Evolutionary conservation across 2,329 filamentous ascomycete species (phyloP).

Genomic region (Achaetomium macrosporum): DNA sequence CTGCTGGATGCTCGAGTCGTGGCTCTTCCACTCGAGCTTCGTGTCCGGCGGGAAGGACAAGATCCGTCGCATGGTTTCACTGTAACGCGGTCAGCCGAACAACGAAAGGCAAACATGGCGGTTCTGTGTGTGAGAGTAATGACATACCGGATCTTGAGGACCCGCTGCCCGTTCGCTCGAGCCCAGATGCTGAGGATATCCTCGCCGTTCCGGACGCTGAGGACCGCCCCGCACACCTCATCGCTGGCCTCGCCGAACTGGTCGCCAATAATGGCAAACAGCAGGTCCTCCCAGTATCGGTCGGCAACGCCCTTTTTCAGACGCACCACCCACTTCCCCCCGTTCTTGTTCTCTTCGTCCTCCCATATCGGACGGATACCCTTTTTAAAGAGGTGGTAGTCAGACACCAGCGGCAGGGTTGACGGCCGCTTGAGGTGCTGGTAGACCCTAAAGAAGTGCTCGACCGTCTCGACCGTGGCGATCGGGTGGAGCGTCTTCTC

Average conservation of each 20-base stretch:
- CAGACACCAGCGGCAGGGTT: slow-evolving; percentile 79
- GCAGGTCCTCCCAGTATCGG: slow-evolving; percentile 91
- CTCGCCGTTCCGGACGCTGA: slow-evolving; percentile 91
- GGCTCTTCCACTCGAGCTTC: slow-evolving; percentile 89
- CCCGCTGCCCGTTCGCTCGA: slow-evolving; percentile 83
- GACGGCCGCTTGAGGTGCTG: slow-evolving; percentile 86
- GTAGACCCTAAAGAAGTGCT: slow-evolving; percentile 90
- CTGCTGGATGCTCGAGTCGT: slow-evolving; percentile 93
- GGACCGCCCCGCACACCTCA: slow-evolving; percentile 89
- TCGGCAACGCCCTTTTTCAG: slow-evolving; percentile 97
- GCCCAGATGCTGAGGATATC: slow-evolving; percentile 98
- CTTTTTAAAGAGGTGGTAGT: slow-evolving; percentile 97
- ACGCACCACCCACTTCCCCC: slow-evolving; percentile 95
- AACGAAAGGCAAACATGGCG: slow-evolving; percentile 1
- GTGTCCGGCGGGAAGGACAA: slow-evolving; percentile 83
- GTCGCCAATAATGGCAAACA: slow-evolving; percentile 86
- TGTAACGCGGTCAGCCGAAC: slow-evolving; percentile 32
- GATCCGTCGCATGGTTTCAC: slow-evolving; percentile 89
- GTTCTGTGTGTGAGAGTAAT: not conserved
- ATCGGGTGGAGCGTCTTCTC: slow-evolving; percentile 92
- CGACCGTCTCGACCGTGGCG: slow-evolving; percentile 71
- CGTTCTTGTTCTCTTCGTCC: slow-evolving; percentile 91
- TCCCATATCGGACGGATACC: slow-evolving; percentile 97
- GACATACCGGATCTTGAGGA: slow-evolving; percentile 87
- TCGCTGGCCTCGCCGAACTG: slow-evolving; percentile 90